A percentile compares a stretch with the other conserved stretches of the same genome.
These are phyloP conservation scores for Gossypium schwendimanii DNA, from an alignment of 441 rosid genomes.

Conservation along the genomic window DNA sequence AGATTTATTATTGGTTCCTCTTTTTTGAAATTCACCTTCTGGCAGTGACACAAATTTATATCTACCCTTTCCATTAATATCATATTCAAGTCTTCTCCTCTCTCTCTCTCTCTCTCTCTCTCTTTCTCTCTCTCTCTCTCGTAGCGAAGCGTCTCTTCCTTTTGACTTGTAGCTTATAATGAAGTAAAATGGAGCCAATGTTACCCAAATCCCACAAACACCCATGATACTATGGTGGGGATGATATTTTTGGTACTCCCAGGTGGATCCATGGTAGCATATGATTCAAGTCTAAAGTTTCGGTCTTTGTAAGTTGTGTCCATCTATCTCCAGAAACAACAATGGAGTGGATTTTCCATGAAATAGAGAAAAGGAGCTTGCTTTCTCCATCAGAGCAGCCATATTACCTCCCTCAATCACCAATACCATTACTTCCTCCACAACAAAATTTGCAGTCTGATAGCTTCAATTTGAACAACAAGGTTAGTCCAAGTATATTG, in stretches of 20 bases:
- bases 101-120: not conserved
- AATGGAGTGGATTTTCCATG: constrained; percentile 36
- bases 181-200: too few species aligned
- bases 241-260: constrained; percentile 10
- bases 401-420: constrained; percentile 26
- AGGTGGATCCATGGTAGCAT: constrained; percentile 19
- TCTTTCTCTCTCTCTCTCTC: constrained; percentile 4
- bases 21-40: constrained; percentile 20
- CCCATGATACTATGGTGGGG: not conserved
- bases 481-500: constrained; percentile 55
- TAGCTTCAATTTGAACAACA: constrained; percentile 30
- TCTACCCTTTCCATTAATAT: constrained; percentile 15
- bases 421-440: constrained; percentile 18
- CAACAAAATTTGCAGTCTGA: constrained; percentile 24
- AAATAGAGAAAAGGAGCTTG: constrained; percentile 21
- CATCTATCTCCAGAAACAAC: constrained; percentile 4
- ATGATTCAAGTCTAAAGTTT: constrained; percentile 22
- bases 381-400: constrained; percentile 37
- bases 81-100: constrained; percentile 10
- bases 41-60: constrained; percentile 17
- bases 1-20: constrained; percentile 23
- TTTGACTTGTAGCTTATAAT: constrained; percentile 11
- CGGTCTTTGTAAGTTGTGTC: constrained; percentile 25
- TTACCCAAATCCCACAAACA: not conserved
- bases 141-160: not conserved